Base-by-base conservation (phyloP, 1,139 yeast species). In the Yamadazyma trypodendri region DNA sequence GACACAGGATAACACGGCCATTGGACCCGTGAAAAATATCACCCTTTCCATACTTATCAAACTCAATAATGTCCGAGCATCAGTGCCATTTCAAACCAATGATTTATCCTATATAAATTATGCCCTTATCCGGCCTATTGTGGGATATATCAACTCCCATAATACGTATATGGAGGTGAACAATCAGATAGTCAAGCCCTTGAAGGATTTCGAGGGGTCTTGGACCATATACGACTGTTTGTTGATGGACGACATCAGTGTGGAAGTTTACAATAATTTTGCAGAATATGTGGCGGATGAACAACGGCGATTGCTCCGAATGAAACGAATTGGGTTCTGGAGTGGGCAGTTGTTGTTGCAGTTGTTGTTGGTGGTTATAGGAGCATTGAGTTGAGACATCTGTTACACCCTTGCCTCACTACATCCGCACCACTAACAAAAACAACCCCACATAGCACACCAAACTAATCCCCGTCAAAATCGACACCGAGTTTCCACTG, bases 201-300 rank as follows among this genome's bases (percentile, higher is more conserved):
- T 88, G 21, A 68, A 70, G 25, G 97, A 92, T 54, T 92, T 92
- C 55, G 89, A 86, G 51, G 98, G 98, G 0, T 79, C 96, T 4
- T 92, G 98, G 98, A 92, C 98, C 1, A 73, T 89, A 5, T 92
- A 89, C 59, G 98, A 92, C 57, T 84, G 95, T 24, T 70, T 84
- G 40, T 68, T 92, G 43, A 88, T 92, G 96, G 95, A 86, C 54
- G 97, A 90, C 54, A 73, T 94, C 38, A 84, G 94, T 25, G 83
- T 83, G 31, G 95, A 87, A 50, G 95, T 90, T 2, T 90, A 90
- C 58, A 92, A 88, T 50, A 90, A 92, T 27, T 89, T 92, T 61
- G 96, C 82, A 3, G 77, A 82, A 37, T 90, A 89, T 52, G 95
- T 88, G 20, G 84, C 84, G 12, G 94, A 92, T 57, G 97, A 92